Percentiles rank a stretch among this genome's conserved stretches.
Evolutionary conservation across 2,329 filamentous ascomycete species (phyloP).

Genomic region (Cryphonectria carpinicola): DNA sequence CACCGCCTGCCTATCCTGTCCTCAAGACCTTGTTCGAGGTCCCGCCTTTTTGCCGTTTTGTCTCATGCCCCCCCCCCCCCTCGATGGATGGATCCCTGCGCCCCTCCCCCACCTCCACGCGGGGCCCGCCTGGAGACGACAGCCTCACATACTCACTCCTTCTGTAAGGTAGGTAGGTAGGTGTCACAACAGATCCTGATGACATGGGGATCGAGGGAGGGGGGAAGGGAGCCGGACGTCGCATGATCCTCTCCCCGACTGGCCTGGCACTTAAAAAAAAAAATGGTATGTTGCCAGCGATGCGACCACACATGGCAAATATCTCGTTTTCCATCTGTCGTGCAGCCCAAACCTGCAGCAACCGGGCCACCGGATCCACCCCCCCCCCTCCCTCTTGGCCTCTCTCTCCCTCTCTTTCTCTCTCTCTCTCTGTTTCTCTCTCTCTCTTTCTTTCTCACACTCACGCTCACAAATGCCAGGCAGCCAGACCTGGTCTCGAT

Average conservation of each 20-base stretch:
- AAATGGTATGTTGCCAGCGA: constrained; percentile 15
- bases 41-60: constrained; percentile 12
- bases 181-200: neutral
- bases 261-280: constrained; percentile 4
- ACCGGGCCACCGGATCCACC: constrained; percentile 22
- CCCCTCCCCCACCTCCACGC: neutral
- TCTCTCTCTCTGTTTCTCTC: neutral
- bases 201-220: neutral
- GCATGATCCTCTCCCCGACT: neutral
- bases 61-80: neutral
- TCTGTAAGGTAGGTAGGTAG: neutral
- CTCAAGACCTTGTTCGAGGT: neutral
- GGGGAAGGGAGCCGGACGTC: neutral
- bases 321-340: constrained; percentile 10
- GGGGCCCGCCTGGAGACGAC: neutral
- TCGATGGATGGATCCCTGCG: neutral
- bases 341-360: constrained; percentile 21
- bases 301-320: constrained; percentile 20
- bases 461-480: neutral
- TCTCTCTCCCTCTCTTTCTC: neutral
- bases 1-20: constrained; percentile 1
- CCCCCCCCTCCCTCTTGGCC: neutral
- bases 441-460: neutral
- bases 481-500: neutral
- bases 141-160: neutral